Percentiles rank a stretch among this genome's conserved stretches.
These are phyloP conservation scores for Chrysanthemum seticuspe DNA, from an alignment of 129 eudicot species.

Conservation along the genomic window DNA sequence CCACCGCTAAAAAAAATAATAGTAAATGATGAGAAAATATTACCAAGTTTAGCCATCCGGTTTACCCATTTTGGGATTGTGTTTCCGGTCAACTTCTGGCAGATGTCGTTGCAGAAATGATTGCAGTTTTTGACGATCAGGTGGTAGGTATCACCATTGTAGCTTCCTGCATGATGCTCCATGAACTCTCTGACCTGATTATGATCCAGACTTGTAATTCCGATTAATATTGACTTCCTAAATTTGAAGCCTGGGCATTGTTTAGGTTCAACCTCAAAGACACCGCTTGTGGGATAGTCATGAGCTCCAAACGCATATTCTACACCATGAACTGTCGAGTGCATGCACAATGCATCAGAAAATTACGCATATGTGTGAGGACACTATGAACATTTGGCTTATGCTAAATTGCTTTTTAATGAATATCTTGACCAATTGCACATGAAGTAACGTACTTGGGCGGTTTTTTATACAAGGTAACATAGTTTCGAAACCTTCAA, in stretches of 20 bases:
- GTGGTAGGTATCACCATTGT: slow-evolving; percentile 58
- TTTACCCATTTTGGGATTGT: slow-evolving; percentile 63
- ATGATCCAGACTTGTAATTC: slow-evolving; percentile 45
- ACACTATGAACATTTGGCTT: not conserved
- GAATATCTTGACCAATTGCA: not conserved
- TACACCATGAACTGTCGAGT: slow-evolving; percentile 49
- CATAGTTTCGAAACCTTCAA: no score
- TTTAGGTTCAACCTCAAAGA: slow-evolving; percentile 67
- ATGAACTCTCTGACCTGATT: slow-evolving; percentile 49
- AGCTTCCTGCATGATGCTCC: slow-evolving; percentile 45
- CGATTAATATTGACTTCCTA: slow-evolving; percentile 55
- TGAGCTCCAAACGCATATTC: slow-evolving; percentile 72
- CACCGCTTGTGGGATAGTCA: slow-evolving; percentile 52
- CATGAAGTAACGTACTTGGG: not conserved
- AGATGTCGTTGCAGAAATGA: slow-evolving; percentile 59
- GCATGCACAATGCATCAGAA: slow-evolving; percentile 11
- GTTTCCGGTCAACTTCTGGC: slow-evolving; percentile 26
- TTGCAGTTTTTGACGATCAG: slow-evolving; percentile 59
- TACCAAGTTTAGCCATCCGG: slow-evolving; percentile 62
- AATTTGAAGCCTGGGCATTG: slow-evolving; percentile 69
- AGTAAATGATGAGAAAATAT: not conserved
- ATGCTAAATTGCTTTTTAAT: not conserved
- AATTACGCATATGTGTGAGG: not conserved
- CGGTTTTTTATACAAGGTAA: no score
- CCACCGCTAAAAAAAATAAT: not conserved